A percentile compares a stretch with the other conserved stretches of the same genome.
These are phyloP conservation scores for Protea cynaroides DNA, from an alignment of 164 flowering plant genomes.

Conservation along the genomic window DNA sequence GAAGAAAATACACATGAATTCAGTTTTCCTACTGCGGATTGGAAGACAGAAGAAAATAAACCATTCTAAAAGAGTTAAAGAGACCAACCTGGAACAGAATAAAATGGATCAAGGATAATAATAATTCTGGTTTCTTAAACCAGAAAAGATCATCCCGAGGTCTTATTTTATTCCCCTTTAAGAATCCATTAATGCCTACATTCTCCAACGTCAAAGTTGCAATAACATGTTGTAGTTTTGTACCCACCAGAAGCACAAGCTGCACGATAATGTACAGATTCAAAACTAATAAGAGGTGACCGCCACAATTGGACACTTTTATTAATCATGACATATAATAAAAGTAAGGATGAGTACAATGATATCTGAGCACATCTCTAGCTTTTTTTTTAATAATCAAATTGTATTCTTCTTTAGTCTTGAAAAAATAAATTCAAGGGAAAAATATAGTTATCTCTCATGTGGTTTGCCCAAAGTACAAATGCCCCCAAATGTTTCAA, in stretches of 20 bases:
- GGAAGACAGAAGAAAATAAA: constrained; percentile 1
- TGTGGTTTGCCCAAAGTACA: no score
- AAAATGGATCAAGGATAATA: constrained; percentile 82
- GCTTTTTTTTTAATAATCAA: no score
- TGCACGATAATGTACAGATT: constrained; percentile 24
- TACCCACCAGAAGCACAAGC: constrained; percentile 88
- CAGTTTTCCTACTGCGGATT: constrained; percentile 6
- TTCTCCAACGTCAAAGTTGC: constrained; percentile 90
- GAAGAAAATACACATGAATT: constrained; percentile 10
- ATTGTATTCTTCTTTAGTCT: no score
- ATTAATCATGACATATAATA: no score
- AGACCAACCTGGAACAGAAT: constrained; percentile 83
- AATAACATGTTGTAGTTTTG: constrained; percentile 91
- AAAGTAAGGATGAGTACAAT: no score
- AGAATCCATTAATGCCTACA: constrained; percentile 53
- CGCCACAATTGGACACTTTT: no score
- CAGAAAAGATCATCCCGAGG: constrained; percentile 97
- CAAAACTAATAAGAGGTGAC: background rate
- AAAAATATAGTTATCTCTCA: no score
- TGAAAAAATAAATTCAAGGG: no score
- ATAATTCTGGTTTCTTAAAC: constrained; percentile 90
- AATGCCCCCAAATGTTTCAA: no score
- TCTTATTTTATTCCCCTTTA: constrained; percentile 37
- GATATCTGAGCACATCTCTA: no score
- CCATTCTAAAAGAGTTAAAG: background rate